Evolutionary conservation across 129 eudicot genomes (phyloP).

Genomic region (Ambrosia trifida): DNA sequence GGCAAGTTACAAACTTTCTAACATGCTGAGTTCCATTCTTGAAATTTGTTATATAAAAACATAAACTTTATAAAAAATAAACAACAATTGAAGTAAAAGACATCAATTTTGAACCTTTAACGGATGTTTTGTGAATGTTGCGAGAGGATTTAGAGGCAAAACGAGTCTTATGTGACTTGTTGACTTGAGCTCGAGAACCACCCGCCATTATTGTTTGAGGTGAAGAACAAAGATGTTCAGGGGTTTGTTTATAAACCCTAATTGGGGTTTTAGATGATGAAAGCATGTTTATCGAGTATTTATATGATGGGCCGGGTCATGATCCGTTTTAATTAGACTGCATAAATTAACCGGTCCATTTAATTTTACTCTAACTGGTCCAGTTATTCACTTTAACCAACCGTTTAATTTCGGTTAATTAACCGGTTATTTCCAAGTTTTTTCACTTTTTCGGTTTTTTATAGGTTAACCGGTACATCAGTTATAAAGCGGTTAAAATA

Average conservation of each 20-base stretch:
- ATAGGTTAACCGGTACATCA: no score
- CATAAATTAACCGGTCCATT: not conserved
- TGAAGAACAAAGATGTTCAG: not conserved
- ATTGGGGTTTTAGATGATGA: slow-evolving; percentile 20
- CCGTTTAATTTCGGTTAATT: no score
- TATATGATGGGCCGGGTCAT: slow-evolving; percentile 8
- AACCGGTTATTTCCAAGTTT: no score
- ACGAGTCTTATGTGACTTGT: slow-evolving; percentile 86
- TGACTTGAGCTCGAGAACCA: slow-evolving; percentile 67
- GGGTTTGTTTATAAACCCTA: slow-evolving; percentile 34
- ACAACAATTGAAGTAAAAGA: not conserved
- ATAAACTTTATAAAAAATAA: not conserved
- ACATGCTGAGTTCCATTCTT: not conserved
- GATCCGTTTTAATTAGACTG: not conserved
- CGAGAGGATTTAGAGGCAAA: slow-evolving; percentile 91
- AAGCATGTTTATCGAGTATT: not conserved
- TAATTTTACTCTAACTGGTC: no score
- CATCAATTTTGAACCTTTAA: slow-evolving; percentile 51
- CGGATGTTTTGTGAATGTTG: slow-evolving; percentile 69
- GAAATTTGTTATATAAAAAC: not conserved
- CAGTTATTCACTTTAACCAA: no score
- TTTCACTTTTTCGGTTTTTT: no score
- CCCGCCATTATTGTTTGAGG: slow-evolving; percentile 56
- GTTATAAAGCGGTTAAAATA: no score
- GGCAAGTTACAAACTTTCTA: no score